Percentiles rank a stretch among this genome's conserved stretches.
phyloP scores from a whole-genome alignment of 2,329 filamentous ascomycete species.

The Achaetomium macrosporum region DNA sequence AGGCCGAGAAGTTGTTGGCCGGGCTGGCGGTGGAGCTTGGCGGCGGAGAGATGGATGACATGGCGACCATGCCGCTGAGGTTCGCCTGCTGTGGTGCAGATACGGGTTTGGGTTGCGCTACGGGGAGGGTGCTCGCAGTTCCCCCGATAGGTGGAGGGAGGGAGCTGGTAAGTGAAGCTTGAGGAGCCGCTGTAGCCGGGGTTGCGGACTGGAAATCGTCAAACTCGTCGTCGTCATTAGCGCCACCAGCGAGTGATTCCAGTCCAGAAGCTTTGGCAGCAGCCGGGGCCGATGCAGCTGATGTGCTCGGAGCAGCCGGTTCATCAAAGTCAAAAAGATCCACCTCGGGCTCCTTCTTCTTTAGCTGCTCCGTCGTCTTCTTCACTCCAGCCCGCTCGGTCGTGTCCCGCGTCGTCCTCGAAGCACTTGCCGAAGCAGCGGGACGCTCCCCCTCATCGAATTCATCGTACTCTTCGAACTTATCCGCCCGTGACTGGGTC shows the following conservation, averaged over 20 bases:
- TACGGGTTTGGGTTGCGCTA: constrained; percentile 76
- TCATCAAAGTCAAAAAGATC: constrained; percentile 95
- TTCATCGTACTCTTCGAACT: constrained; percentile 96
- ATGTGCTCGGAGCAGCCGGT: constrained; percentile 44
- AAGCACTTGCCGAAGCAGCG: constrained; percentile 39
- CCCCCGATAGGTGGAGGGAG: constrained; percentile 45
- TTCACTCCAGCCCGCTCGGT: constrained; percentile 44
- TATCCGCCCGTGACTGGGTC: constrained; percentile 57
- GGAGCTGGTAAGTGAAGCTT: constrained; percentile 39
- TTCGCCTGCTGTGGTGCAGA: constrained; percentile 76
- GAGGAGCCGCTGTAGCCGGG: constrained; percentile 45
- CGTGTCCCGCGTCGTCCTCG: constrained; percentile 44
- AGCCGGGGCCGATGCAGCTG: constrained; percentile 36
- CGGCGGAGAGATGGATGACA: constrained; percentile 75
- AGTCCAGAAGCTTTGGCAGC: constrained; percentile 44
- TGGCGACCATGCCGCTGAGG: constrained; percentile 70
- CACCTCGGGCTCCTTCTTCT: constrained; percentile 81
- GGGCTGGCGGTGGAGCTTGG: constrained; percentile 50
- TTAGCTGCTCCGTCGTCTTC: constrained; percentile 60
- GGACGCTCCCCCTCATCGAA: constrained; percentile 68
- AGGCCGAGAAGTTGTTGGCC: constrained; percentile 59
- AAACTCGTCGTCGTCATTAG: constrained; percentile 76
- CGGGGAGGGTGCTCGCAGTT: constrained; percentile 57
- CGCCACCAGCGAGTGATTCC: constrained; percentile 41
- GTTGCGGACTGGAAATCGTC: constrained; percentile 94